Base-by-base conservation (phyloP, 164 flowering plant species). In the Vitis rotundifolia region DNA sequence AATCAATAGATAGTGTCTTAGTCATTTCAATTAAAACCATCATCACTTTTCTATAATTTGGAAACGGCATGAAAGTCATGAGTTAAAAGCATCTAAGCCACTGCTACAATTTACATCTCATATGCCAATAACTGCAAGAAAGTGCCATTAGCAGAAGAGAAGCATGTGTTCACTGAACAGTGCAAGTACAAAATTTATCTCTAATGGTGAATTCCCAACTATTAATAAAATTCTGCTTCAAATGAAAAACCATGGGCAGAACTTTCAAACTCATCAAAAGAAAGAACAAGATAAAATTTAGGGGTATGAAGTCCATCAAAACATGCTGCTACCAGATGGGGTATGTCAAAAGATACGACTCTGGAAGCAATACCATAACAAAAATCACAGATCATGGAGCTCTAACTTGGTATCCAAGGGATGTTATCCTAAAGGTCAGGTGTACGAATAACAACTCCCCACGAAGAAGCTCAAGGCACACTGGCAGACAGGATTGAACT, bases 1-100 rank as follows among this genome's bases (percentile, higher is more conserved):
- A 16, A 75, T 67, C 68, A 77, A 72, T 51, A 63, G 58, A 70
- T 44, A 66, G 66, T 37, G 60, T 66, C 44, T 50, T 63, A 72
- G 67, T 63, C 60, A 56, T 54, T 18, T 37, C 61, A 65, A 65
- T 12, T 47, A 48, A 63, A 49, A 71, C 29, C 13, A 64, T 22
- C 66, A 68, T 50, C 11, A 55, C 51, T 26, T 56, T 10, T 44
- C 44, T 15, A 31, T 13, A 59, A 49, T 44, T 13, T 48, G 54
- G 53, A 67, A 51, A 37, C 13, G 52, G 67, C 65, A 50, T 49
- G 54, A 10, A 63, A n/a, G 37, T 48, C 29, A 28, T 14, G 29
- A 61, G 7, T 29, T 59, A 16, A 31, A 14, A 61, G 29, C 10
- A 31, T 15, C 26, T 22, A 22, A 22, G 26, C 26, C 26, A 22